Evolutionary conservation across 2,329 filamentous ascomycete species (phyloP), one percentile per base, ranked within the genome.

Genomic region (Penicillium italicum): DNA sequence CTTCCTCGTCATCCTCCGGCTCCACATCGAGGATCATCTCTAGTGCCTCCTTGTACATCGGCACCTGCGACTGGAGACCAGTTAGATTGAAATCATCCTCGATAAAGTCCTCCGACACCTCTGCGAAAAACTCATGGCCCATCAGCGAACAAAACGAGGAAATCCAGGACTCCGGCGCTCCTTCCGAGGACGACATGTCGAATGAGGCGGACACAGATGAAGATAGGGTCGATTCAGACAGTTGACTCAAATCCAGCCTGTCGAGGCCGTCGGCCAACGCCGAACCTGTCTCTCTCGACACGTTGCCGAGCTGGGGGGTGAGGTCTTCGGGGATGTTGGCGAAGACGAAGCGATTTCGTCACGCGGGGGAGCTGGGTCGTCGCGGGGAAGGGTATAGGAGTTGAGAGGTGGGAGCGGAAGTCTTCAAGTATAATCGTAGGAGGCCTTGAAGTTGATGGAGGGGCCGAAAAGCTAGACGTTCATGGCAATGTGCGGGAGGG

Each of bases 1-100:
- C 82, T 31, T 87, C 84, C 51, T 86, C 83, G 41, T 86, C 84
- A 42, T 97, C 93, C 76, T 97, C 93, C 36, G 94, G 92, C 72
- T 99, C 94, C 48, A 99, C 94, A 67, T 99, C 94, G 62, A 99
- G 82, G 64, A 99, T 97, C 93, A 99, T 97, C 84, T 99, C 94
- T 61, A 99, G 79, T 12, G 94, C 94, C 77, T 99, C 94, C 77
- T 97, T 99, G 76, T 99, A 99, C 90, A 97, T 96, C 62, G 91
- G 88, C 50, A 99, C 94, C 77, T 97, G 93, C 57, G 87, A 89
- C 76, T 96, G 91, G 68, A 99, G 81, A 47, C 94, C 94, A 0
- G 94, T 99, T 62, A 99, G 81, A 76, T 99, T 99, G 82, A 99
- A 99, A 76, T 99, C 94, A 85, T 99, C 94, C 75, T 99, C 94